phyloP scores from a whole-genome alignment of 441 rosid species.

The Erodium chrysanthum region DNA sequence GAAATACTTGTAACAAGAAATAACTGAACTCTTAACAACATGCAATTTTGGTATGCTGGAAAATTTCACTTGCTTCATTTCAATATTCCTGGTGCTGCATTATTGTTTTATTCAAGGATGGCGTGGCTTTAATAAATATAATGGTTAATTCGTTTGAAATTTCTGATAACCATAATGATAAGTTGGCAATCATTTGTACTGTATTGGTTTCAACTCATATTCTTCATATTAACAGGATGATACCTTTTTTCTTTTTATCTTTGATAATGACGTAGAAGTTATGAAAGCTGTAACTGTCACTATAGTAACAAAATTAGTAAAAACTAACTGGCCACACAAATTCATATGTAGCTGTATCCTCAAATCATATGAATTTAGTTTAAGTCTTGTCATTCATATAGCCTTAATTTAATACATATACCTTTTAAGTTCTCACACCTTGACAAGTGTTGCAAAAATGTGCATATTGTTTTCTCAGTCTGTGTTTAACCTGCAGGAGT shows the following conservation, averaged over 20 bases:
- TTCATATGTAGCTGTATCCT: not conserved
- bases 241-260: not conserved
- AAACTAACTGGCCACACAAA: not conserved
- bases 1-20: no score
- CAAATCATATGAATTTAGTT: not conserved
- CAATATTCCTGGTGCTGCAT: not conserved
- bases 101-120: not conserved
- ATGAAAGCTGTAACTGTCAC: not conserved
- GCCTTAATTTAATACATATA: not conserved
- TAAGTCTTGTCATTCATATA: not conserved
- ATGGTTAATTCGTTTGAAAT: not conserved
- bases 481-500: slow-evolving; percentile 38
- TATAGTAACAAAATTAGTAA: not conserved
- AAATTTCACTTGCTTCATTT: slow-evolving; percentile 1
- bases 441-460: not conserved
- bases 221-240: not conserved
- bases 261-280: not conserved
- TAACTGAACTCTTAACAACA: no score
- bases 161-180: not conserved
- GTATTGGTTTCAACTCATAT: not conserved
- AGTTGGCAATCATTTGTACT: not conserved
- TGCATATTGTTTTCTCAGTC: slow-evolving; percentile 14
- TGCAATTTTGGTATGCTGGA: not conserved
- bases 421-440: not conserved
- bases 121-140: not conserved